Evolutionary conservation across 805 yeast genomes (phyloP), one percentile per base, ranked within the genome.

Genomic region (Yarrowia sp.): DNA sequence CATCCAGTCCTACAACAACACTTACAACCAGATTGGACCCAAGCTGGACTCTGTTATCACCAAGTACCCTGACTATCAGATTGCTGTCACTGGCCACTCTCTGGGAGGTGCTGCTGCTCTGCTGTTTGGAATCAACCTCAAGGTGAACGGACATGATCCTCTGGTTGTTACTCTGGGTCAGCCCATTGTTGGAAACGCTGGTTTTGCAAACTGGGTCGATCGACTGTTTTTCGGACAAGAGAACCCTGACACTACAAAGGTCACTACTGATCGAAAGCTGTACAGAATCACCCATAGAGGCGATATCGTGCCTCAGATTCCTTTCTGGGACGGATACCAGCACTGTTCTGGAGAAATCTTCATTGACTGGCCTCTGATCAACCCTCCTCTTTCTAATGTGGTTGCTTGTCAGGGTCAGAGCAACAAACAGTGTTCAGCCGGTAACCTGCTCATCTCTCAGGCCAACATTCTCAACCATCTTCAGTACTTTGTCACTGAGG

Each of bases 51-150:
- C 32, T 4, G 53, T 45, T 11, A 44, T 60, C 22, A 8, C n/a
- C 3, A 22, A 60, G 64, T 22, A 45, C 35, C 53, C 64, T 15
- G 53, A 60, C 17, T 60, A 60, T 28, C n/a, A 36, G 33, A 35
- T 44, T 35, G 42, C 53, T 4, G 53, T 60, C 22, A 39, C 43
- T 15, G 64, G 64, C 5, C 64, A 60, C 36, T 60, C 64, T 33
- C 44, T 60, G 4, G 64, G 64, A 11, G 64, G 64, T 9, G 64
- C 64, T 35, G 53, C 44, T 11, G 64, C 64, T 8, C 42, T 60
- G 4, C 53, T 60, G 13, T 60, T 44, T 18, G 64, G 64, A 43
- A 43, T 60, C 53, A 60, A 36, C 42, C 51, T 60, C 36, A 60
- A 60, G 36, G 36, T 60, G 15, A 43, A 60, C 35, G 53, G 53